Evolutionary conservation across 129 eudicot genomes (phyloP).

Genomic region (Heracleum sosnowskyi): DNA sequence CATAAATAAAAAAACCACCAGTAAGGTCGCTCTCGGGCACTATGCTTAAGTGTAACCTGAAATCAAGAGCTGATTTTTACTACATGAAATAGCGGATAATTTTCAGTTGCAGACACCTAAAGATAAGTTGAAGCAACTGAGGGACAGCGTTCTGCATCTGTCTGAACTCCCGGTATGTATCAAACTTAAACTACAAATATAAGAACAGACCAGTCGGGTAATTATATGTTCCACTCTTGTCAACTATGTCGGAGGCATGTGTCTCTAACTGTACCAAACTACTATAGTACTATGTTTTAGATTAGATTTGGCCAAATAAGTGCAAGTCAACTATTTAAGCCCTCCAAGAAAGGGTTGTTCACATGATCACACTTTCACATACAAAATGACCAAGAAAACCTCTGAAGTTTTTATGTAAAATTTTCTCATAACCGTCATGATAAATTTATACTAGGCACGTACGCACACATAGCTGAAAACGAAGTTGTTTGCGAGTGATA

Average conservation of each 20-base stretch:
- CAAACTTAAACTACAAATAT: not conserved
- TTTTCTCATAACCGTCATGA: not conserved
- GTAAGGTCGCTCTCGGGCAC: no score
- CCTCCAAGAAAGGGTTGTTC: constrained; percentile 11
- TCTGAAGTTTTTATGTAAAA: not conserved
- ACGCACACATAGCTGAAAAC: not conserved
- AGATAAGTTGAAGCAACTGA: not conserved
- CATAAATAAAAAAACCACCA: no score
- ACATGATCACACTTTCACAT: constrained; percentile 7
- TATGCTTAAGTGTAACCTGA: no score
- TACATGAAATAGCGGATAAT: not conserved
- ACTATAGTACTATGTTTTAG: not conserved
- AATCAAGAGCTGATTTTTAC: no score
- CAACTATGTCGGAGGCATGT: constrained; percentile 17
- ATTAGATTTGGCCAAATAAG: not conserved
- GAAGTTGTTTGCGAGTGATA: not conserved
- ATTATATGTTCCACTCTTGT: constrained; percentile 17
- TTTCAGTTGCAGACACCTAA: not conserved
- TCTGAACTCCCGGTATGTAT: not conserved
- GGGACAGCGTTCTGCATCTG: not conserved
- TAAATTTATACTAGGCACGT: not conserved
- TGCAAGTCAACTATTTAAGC: constrained; percentile 23
- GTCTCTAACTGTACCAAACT: constrained; percentile 14
- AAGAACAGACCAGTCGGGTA: not conserved
- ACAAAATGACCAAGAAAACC: constrained; percentile 9